A percentile compares a stretch with the other conserved stretches of the same genome.
These are phyloP conservation scores for Lepidium aucheri DNA, from an alignment of 345 rosid species.

Conservation along the genomic window DNA sequence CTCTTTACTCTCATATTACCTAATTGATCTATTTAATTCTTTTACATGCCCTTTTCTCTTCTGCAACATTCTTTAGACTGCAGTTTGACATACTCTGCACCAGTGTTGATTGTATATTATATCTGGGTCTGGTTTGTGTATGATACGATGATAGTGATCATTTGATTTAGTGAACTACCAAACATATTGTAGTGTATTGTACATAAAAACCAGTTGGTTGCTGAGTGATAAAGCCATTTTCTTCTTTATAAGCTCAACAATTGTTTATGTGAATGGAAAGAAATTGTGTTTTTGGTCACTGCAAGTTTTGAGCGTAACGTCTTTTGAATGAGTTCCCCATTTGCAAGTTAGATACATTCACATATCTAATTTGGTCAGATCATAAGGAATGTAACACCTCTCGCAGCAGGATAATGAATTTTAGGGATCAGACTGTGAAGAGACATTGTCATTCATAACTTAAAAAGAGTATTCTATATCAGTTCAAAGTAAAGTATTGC, in stretches of 20 bases:
- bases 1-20: not conserved
- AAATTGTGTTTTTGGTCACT: not conserved
- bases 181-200: not conserved
- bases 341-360: not conserved
- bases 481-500: conserved; percentile 19
- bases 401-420: not conserved
- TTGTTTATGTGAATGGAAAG: not conserved
- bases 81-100: not conserved
- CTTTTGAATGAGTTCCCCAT: not conserved
- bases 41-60: not conserved
- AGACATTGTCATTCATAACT: not conserved
- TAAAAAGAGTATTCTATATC: not conserved
- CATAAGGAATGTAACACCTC: not conserved
- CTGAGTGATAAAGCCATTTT: not conserved
- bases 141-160: not conserved
- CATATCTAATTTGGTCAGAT: not conserved
- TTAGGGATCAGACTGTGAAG: not conserved
- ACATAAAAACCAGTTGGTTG: not conserved
- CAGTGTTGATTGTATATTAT: conserved; percentile 9
- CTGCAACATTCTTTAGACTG: not conserved
- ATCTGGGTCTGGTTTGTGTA: not conserved
- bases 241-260: not conserved
- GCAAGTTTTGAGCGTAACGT: not conserved
- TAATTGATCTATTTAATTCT: not conserved
- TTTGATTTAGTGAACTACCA: not conserved